phyloP scores from a whole-genome alignment of 768 basidiomycete genomes.

The Termitomyces sp. region DNA sequence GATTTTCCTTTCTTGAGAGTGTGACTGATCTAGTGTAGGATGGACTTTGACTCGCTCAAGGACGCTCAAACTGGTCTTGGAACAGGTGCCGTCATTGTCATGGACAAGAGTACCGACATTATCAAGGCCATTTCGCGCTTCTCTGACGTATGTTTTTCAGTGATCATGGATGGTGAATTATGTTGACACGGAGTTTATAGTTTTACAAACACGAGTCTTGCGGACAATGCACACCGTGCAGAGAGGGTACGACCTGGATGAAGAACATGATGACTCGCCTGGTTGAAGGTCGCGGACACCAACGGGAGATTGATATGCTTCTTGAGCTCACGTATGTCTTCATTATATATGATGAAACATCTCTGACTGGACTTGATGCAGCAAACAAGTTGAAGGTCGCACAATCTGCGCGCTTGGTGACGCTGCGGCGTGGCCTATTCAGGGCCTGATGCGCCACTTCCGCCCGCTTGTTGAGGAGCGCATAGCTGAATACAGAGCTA shows the following conservation, averaged over 20 bases:
- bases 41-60: conserved; percentile 98
- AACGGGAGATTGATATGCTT: conserved; percentile 97
- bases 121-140: conserved; percentile 93
- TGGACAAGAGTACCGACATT: conserved; percentile 97
- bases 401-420: conserved; percentile 97
- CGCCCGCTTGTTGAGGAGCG: conserved; percentile 91
- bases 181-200: conserved; percentile 23
- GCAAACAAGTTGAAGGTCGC: conserved; percentile 94
- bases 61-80: conserved; percentile 96
- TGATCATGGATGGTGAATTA: background rate
- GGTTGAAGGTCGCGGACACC: conserved; percentile 85
- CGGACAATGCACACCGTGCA: conserved; percentile 93
- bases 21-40: conserved; percentile 38
- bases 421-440: conserved; percentile 98
- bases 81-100: conserved; percentile 97
- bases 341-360: background rate
- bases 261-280: conserved; percentile 99
- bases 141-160: conserved; percentile 47
- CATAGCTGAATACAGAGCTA: conserved; percentile 68
- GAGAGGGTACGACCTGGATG: conserved; percentile 98
- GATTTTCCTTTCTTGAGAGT: background rate
- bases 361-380: conserved; percentile 22
- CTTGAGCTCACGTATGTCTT: conserved; percentile 79
- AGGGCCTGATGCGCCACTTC: conserved; percentile 97
- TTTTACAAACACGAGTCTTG: conserved; percentile 99